Base-by-base conservation (phyloP, 352 stramenopile species). In the Pythium chondricola region DNA sequence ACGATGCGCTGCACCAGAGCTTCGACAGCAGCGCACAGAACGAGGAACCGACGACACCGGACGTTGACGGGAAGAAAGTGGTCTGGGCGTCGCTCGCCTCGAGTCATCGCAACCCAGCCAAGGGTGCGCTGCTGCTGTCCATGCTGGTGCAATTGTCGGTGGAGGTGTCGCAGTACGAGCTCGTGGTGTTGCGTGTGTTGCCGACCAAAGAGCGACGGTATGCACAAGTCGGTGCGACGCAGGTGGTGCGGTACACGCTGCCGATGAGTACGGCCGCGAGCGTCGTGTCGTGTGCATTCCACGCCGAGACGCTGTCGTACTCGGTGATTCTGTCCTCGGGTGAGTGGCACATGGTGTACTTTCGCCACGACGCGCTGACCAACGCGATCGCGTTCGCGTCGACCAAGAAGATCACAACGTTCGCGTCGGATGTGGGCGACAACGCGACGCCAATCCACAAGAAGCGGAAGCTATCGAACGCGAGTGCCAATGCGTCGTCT, bases 261-360 rank as follows among this genome's bases (percentile, higher is more conserved):
- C 49, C 80, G 16, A 18, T 21, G 2, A 22, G 44, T 8, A 65
- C 43, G 18, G 44, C 26, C 25, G 55, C 65, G 0, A 62, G 56
- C 4, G 64, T 78, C 16, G 61, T 59, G 20, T 69, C 74, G 0
- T 77, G 69, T 24, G 67, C 74, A 21, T 90, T 88, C 62, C 74
- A 88, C 58, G 71, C 69, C n/a, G 69, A 84, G 37, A 84, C 65
- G 10, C 76, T 85, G 41, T 73, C 75, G 33, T 87, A 75, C 64
- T 88, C 79, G 43, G 58, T 88, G 17, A 60, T 88, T 22, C 70
- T 74, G 31, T 64, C 57, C 9, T 79, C 63, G 8, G 79, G 79
- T 22, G 65, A 62, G 25, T 90, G 79, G 75, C 51, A 83, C 29
- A 71, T 67, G 29, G 30, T 83, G 24, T 58, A 65, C 30, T 65